A percentile compares a stretch with the other conserved stretches of the same genome.
These are phyloP conservation scores for Fusarium redolens DNA, from an alignment of 2,329 filamentous ascomycete species.

Conservation along the genomic window DNA sequence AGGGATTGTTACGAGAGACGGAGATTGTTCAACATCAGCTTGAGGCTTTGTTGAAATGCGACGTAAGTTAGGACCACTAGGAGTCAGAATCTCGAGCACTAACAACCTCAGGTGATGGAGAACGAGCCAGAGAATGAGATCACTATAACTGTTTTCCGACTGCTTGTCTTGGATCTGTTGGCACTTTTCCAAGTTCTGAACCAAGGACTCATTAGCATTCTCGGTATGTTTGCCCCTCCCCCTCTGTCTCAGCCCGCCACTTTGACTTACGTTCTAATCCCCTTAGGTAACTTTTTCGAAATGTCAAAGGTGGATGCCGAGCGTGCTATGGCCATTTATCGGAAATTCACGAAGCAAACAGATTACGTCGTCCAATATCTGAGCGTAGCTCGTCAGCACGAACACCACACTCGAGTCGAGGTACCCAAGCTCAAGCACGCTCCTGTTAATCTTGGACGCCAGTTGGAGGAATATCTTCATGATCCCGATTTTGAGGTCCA, in stretches of 20 bases:
- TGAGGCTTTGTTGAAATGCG: constrained; percentile 85
- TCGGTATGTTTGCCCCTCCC: constrained; percentile 69
- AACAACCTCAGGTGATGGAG: constrained; percentile 75
- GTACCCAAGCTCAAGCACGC: constrained; percentile 98
- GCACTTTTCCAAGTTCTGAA: constrained; percentile 95
- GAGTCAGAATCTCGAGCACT: neutral
- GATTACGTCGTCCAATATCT: constrained; percentile 93
- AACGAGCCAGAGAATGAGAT: constrained; percentile 96
- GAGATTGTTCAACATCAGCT: constrained; percentile 92
- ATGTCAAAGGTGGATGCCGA: constrained; percentile 96
- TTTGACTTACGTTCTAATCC: constrained; percentile 30
- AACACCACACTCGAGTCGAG: constrained; percentile 90
- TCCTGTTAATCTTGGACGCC: constrained; percentile 87
- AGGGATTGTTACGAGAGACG: constrained; percentile 90
- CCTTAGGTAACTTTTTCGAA: constrained; percentile 92
- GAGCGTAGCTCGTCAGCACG: constrained; percentile 86
- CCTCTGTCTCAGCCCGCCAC: constrained; percentile 15
- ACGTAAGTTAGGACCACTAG: constrained; percentile 67
- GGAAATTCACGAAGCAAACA: constrained; percentile 90
- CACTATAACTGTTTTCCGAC: constrained; percentile 89
- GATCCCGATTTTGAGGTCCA: constrained; percentile 97
- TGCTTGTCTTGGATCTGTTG: constrained; percentile 90
- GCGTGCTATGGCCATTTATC: constrained; percentile 90
- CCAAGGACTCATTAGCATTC: constrained; percentile 94
- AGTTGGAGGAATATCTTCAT: constrained; percentile 93